Conservation (phyloP, 2,329 filamentous ascomycete species). For the Colletotrichum simmondsii region DNA sequence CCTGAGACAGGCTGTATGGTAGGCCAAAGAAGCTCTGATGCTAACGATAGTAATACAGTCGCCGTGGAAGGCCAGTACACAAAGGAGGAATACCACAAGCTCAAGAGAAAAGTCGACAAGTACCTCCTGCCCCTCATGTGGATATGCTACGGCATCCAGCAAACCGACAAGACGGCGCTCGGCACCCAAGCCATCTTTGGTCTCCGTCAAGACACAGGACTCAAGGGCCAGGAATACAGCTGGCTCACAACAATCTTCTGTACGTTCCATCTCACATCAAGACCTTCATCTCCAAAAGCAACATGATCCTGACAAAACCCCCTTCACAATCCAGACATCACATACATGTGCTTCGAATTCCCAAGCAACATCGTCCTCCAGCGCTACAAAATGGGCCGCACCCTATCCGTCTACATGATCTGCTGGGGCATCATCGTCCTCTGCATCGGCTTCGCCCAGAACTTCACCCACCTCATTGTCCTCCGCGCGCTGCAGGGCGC, state of each 20-base stretch:
- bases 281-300: too few relatives aligned
- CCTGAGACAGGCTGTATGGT: too few relatives aligned
- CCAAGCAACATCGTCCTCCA: slow-evolving; percentile 46
- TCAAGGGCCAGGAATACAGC: slow-evolving; percentile 40
- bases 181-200: slow-evolving; percentile 52
- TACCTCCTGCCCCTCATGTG: slow-evolving; percentile 60
- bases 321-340: slow-evolving; percentile 36
- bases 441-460: slow-evolving; percentile 49
- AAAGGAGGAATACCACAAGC: slow-evolving; percentile 49
- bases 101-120: slow-evolving; percentile 55
- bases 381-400: slow-evolving; percentile 40
- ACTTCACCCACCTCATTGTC: slow-evolving; percentile 49
- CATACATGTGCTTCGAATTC: slow-evolving; percentile 45
- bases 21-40: too few relatives aligned
- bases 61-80: slow-evolving; percentile 41
- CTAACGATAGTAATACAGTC: slow-evolving; percentile 1
- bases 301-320: neutral
- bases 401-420: slow-evolving; percentile 29
- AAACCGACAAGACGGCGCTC: slow-evolving; percentile 57
- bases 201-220: slow-evolving; percentile 41
- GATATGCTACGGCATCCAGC: slow-evolving; percentile 60
- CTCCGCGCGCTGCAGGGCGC: slow-evolving; percentile 49
- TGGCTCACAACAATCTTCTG: slow-evolving; percentile 48
- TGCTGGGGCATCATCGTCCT: slow-evolving; percentile 48
- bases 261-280: neutral